phyloP scores from a whole-genome alignment of 2,329 filamentous ascomycete species.

The Aspergillus hortae region DNA sequence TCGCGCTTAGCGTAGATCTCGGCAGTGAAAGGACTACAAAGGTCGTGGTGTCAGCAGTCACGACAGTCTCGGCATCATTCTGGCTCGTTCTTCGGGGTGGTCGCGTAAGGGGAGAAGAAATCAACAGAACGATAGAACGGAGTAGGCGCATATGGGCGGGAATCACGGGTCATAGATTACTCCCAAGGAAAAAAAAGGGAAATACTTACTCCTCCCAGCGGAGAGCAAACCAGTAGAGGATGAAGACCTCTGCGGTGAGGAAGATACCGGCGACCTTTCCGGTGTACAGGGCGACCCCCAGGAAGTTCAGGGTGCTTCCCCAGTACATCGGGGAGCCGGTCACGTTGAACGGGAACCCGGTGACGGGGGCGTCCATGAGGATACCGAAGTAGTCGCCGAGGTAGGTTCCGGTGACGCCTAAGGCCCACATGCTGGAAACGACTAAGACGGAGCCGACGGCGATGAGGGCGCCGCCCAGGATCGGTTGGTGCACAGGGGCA shows the following conservation, averaged over 20 bases:
- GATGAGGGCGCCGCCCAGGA: conserved; percentile 69
- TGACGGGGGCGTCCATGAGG: conserved; percentile 91
- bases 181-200: conserved; percentile 3
- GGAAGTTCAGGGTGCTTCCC: conserved; percentile 86
- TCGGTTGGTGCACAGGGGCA: conserved; percentile 63
- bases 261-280: conserved; percentile 83
- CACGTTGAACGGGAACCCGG: conserved; percentile 92
- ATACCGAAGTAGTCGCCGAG: conserved; percentile 98
- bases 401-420: conserved; percentile 94
- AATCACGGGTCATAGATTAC: background rate
- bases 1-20: conserved; percentile 80
- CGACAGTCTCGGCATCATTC: background rate
- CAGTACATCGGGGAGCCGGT: conserved; percentile 94
- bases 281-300: conserved; percentile 79
- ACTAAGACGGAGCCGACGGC: conserved; percentile 78
- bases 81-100: background rate
- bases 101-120: background rate
- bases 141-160: background rate
- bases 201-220: conserved; percentile 70
- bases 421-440: conserved; percentile 80
- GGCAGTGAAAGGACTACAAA: conserved; percentile 71
- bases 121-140: background rate
- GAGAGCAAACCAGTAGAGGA: conserved; percentile 77
- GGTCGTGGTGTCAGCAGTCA: conserved; percentile 5
- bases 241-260: conserved; percentile 69